phyloP scores from a whole-genome alignment of 306 rosid genomes.

The Oemleria cerasiformis region DNA sequence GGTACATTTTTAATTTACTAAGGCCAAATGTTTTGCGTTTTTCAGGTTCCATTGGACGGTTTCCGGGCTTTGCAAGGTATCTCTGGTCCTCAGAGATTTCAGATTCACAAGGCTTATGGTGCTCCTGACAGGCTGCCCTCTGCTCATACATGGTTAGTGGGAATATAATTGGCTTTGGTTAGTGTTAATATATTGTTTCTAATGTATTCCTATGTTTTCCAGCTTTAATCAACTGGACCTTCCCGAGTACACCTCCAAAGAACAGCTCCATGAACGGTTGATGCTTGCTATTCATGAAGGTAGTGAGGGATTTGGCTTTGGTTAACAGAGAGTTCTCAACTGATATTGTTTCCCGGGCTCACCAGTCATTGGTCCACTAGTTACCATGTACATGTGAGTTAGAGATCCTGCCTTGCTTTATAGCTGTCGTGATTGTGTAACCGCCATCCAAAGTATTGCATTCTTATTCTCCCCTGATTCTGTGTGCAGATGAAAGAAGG shows the following conservation, averaged over 20 bases:
- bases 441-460: not conserved
- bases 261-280: slow-evolving; percentile 92
- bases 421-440: too few relatives aligned
- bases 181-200: slow-evolving; percentile 2
- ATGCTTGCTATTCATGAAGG: slow-evolving; percentile 96
- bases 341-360: slow-evolving; percentile 31
- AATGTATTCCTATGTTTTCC: slow-evolving; percentile 25
- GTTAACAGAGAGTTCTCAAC: slow-evolving; percentile 33
- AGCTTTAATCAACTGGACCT: slow-evolving; percentile 99
- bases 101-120: slow-evolving; percentile 98
- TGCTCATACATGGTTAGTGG: slow-evolving; percentile 93
- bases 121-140: slow-evolving; percentile 96
- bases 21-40: slow-evolving; percentile 18
- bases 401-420: not conserved
- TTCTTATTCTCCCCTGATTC: slow-evolving; percentile 1
- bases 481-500: slow-evolving; percentile 6
- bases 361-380: slow-evolving; percentile 34
- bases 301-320: slow-evolving; percentile 98
- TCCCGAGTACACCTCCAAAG: slow-evolving; percentile 91
- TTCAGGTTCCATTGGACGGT: slow-evolving; percentile 98
- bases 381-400: slow-evolving; percentile 57
- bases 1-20: not conserved
- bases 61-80: slow-evolving; percentile 98
- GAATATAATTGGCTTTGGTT: not conserved
- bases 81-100: slow-evolving; percentile 98